Evolutionary conservation across 495 filamentous ascomycete species (phyloP).

Genomic region (Trichodelitschia bisporula): DNA sequence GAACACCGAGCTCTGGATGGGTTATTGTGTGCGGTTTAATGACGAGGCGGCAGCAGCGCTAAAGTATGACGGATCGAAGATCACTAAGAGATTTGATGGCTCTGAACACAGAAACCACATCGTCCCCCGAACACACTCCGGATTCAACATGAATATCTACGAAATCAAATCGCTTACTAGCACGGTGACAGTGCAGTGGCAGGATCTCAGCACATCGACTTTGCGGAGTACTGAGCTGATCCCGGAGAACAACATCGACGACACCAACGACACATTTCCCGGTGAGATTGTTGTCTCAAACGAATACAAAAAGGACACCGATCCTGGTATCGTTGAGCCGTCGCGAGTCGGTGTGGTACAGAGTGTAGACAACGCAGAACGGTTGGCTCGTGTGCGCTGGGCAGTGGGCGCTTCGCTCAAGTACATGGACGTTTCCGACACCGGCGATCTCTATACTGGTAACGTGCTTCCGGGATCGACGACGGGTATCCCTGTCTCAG

Average conservation of each 20-base stretch:
- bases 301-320: constrained; percentile 10
- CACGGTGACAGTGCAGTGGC: constrained; percentile 29
- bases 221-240: constrained; percentile 19
- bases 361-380: constrained; percentile 23
- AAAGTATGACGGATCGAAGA: constrained; percentile 24
- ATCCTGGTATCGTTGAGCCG: constrained; percentile 9
- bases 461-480: constrained; percentile 8
- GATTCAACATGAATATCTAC: constrained; percentile 33
- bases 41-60: constrained; percentile 20
- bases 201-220: constrained; percentile 26
- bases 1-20: constrained; percentile 4
- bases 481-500: no score
- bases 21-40: constrained; percentile 26
- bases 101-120: no score
- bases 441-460: not conserved
- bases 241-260: constrained; percentile 23
- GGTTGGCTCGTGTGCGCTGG: constrained; percentile 31
- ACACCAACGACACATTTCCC: constrained; percentile 29
- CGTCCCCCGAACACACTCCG: no score
- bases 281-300: constrained; percentile 30
- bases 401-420: constrained; percentile 19
- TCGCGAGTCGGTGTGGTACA: constrained; percentile 34
- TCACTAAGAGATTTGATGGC: no score
- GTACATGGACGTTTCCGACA: constrained; percentile 5
- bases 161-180: constrained; percentile 21